phyloP scores from a whole-genome alignment of 257 asterid species.

The Solanum ossicruentum region DNA sequence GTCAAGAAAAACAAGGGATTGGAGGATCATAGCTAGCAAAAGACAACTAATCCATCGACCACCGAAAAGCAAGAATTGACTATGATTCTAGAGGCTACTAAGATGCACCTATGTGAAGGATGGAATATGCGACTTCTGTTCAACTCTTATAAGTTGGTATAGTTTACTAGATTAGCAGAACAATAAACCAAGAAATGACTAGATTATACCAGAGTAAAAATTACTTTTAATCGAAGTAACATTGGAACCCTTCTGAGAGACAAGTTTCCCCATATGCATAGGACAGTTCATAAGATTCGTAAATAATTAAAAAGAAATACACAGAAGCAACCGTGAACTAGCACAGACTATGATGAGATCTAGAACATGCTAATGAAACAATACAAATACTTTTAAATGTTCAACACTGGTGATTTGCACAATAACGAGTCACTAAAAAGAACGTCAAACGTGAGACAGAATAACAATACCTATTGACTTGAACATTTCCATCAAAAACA shows the following conservation, averaged over 20 bases:
- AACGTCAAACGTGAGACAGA: not conserved
- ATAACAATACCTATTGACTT: constrained; percentile 65
- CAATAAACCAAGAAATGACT: not conserved
- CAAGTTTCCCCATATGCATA: not conserved
- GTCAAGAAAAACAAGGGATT: not conserved
- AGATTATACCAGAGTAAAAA: not conserved
- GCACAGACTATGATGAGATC: not conserved
- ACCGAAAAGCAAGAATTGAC: not conserved
- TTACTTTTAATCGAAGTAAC: not conserved
- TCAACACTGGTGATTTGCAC: not conserved
- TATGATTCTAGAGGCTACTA: not conserved
- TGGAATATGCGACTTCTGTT: not conserved
- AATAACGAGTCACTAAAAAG: not conserved
- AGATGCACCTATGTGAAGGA: not conserved
- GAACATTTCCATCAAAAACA: constrained; percentile 87
- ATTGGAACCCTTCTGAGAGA: not conserved
- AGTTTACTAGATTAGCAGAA: not conserved
- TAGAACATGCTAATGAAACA: not conserved
- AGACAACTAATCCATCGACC: not conserved
- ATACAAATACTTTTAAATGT: not conserved
- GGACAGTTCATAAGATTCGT: not conserved
- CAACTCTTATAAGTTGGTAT: not conserved
- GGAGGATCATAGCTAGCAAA: not conserved
- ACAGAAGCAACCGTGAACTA: not conserved
- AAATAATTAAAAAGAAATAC: not conserved